Conservation (phyloP, 768 basidiomycete genomes). For the Psilocybe sp. region DNA sequence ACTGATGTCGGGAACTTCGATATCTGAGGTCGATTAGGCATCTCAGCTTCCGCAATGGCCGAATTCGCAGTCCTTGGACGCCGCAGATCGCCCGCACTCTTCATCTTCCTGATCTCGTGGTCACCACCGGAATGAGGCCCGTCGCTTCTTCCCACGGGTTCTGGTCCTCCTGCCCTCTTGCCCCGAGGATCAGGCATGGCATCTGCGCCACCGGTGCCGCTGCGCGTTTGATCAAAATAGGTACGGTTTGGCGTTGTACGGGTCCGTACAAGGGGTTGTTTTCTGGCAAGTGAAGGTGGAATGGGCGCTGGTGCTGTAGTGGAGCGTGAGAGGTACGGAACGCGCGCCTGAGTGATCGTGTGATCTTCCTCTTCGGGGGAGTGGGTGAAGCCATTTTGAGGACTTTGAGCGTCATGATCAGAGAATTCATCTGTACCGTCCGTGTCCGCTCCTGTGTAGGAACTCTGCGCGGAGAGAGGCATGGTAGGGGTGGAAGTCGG, state of each 20-base stretch:
- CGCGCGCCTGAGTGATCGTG: conserved; percentile 67
- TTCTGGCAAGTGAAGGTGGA: conserved; percentile 18
- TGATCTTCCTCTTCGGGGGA: conserved; percentile 66
- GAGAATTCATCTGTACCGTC: conserved; percentile 55
- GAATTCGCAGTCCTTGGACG: conserved; percentile 34
- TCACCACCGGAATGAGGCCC: conserved; percentile 35
- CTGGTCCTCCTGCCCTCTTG: conserved; percentile 4
- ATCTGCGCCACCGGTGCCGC: conserved; percentile 23
- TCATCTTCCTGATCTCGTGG: conserved; percentile 77
- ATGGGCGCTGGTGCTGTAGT: conserved; percentile 45
- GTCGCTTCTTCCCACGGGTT: conserved; percentile 25
- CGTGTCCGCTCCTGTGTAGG: conserved; percentile 38
- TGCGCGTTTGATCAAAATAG: conserved; percentile 43
- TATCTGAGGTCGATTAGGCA: conserved; percentile 33
- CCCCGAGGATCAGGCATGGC: conserved; percentile 17
- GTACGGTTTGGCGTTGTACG: conserved; percentile 72
- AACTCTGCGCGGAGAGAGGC: conserved; percentile 44
- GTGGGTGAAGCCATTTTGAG: conserved; percentile 26
- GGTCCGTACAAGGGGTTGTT: conserved; percentile 56
- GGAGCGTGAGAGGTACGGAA: conserved; percentile 50
- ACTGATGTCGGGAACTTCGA: conserved; percentile 57
- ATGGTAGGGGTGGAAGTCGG: conserved; percentile 65
- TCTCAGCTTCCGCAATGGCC: conserved; percentile 24
- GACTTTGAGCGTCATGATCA: conserved; percentile 48
- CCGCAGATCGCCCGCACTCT: conserved; percentile 81